A percentile compares a stretch with the other conserved stretches of the same genome.
Conservation (phyloP, 257 asterid species). For the Verbascum thapsus region DNA sequence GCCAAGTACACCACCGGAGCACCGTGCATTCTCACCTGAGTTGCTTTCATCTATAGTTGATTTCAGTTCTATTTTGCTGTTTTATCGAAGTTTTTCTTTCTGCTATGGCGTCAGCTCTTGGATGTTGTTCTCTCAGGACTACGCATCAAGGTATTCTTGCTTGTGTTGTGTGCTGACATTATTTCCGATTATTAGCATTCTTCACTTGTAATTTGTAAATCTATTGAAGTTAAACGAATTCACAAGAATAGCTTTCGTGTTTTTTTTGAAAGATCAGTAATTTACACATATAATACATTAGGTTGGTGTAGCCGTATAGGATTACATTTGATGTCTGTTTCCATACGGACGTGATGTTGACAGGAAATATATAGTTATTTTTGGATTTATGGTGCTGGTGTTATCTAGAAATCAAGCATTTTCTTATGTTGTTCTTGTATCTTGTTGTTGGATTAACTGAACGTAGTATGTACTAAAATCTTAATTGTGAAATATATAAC, state of each 20-base stretch:
- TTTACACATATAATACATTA: not conserved
- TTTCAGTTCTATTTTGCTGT: too few species aligned
- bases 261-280: constrained; percentile 7
- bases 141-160: constrained; percentile 32
- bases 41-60: not conserved
- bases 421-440: constrained; percentile 12
- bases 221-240: too few species aligned
- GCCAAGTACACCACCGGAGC: too few species aligned
- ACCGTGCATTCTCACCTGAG: constrained; percentile 18
- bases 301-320: not conserved
- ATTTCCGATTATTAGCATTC: not conserved
- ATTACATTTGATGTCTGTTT: not conserved
- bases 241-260: not conserved
- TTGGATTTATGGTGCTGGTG: constrained; percentile 8
- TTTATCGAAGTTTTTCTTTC: not conserved
- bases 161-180: not conserved
- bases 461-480: not conserved
- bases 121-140: constrained; percentile 41
- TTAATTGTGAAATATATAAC: not conserved
- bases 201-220: not conserved
- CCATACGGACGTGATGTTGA: not conserved
- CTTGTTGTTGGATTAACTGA: not conserved
- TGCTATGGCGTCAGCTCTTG: constrained; percentile 40
- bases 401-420: not conserved
- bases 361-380: not conserved